Percentiles rank a stretch among this genome's conserved stretches.
Evolutionary conservation across 2,329 filamentous ascomycete species (phyloP).

Genomic region (Sclerotinia borealis): DNA sequence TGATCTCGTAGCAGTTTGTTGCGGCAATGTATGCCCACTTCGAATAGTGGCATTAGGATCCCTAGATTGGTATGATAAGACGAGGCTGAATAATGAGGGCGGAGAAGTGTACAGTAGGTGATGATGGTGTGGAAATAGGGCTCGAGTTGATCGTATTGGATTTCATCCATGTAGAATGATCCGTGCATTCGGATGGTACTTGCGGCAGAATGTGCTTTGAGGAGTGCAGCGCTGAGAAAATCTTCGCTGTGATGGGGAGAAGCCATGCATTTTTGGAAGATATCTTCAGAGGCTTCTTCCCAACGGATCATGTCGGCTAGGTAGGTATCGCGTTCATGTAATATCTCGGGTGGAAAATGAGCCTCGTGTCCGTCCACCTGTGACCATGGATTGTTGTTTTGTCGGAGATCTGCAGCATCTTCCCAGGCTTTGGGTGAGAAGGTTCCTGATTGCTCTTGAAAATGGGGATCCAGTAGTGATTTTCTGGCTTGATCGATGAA

Average conservation of each 20-base stretch:
- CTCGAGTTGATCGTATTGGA: conserved; percentile 13
- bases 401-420: background rate
- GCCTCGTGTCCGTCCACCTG: background rate
- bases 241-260: background rate
- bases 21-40: conserved; percentile 14
- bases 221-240: conserved; percentile 7
- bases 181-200: conserved; percentile 7
- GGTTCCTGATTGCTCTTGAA: background rate
- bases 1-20: conserved; percentile 4
- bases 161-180: conserved; percentile 9
- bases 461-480: background rate
- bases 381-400: background rate
- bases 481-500: conserved; percentile 7
- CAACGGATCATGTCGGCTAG: conserved; percentile 8
- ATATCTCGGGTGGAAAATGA: background rate
- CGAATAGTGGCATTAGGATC: conserved; percentile 14
- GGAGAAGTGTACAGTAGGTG: conserved; percentile 3
- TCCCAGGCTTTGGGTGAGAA: background rate
- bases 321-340: conserved; percentile 10
- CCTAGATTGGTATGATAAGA: conserved; percentile 16
- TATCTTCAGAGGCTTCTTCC: conserved; percentile 4
- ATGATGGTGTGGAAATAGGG: conserved; percentile 11
- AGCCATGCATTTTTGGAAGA: background rate
- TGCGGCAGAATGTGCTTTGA: conserved; percentile 12
- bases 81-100: background rate